Evolutionary conservation across 331 rosid genomes (phyloP).

Genomic region (Acacia concinna): DNA sequence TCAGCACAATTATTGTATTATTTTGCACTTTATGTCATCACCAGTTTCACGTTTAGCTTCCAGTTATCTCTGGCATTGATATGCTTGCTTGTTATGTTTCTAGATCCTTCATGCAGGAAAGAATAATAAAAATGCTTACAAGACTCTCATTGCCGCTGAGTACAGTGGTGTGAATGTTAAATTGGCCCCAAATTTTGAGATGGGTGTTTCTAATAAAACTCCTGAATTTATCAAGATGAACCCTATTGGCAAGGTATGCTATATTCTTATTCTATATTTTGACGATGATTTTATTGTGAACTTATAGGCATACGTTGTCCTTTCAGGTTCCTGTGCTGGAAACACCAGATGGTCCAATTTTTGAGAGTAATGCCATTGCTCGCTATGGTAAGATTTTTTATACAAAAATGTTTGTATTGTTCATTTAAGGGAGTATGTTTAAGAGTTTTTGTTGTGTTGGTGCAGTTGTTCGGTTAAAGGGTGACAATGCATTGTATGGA

Average conservation of each 20-base stretch:
- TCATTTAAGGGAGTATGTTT: neutral
- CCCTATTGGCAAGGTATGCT: slow-evolving; percentile 78
- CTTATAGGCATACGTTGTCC: neutral
- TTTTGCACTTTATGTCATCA: neutral
- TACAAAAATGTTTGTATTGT: neutral
- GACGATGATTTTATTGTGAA: neutral
- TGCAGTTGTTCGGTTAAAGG: slow-evolving; percentile 65
- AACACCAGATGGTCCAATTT: slow-evolving; percentile 70
- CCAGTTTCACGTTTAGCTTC: neutral
- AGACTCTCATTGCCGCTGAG: slow-evolving; percentile 60
- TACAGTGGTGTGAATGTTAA: slow-evolving; percentile 61
- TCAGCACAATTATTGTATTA: neutral
- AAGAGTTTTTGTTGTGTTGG: neutral
- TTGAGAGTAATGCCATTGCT: slow-evolving; percentile 89
- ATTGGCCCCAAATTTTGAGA: slow-evolving; percentile 48
- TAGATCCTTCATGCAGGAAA: slow-evolving; percentile 60
- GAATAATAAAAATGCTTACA: slow-evolving; percentile 55
- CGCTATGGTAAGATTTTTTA: slow-evolving; percentile 54
- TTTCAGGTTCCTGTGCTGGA: slow-evolving; percentile 70
- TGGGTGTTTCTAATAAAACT: slow-evolving; percentile 73
- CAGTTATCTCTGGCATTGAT: neutral
- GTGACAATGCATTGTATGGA: slow-evolving; percentile 51
- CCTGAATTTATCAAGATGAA: slow-evolving; percentile 75
- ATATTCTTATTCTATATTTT: neutral
- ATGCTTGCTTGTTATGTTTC: neutral